Percentiles rank a stretch among this genome's conserved stretches.
phyloP scores from a whole-genome alignment of 768 basidiomycete genomes.

The Lanmaoa rubissima region DNA sequence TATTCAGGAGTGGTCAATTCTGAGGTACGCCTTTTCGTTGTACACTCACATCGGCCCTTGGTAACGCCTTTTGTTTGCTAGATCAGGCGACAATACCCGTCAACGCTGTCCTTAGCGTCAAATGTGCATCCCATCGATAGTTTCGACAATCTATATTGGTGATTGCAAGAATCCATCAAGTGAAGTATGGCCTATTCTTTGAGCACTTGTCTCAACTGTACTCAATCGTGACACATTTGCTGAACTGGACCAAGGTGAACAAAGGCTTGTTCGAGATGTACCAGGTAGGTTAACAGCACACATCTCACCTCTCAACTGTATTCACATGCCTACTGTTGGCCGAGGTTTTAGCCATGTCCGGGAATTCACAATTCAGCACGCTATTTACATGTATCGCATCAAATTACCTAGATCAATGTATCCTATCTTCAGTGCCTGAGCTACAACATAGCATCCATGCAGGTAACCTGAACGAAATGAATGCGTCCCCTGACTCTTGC shows the following conservation, averaged over 20 bases:
- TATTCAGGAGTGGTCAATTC: conserved; percentile 89
- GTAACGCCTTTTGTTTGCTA: conserved; percentile 26
- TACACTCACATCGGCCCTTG: neutral
- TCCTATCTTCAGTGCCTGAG: too few species aligned
- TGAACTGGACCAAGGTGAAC: conserved; percentile 90
- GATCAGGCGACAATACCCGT: conserved; percentile 67
- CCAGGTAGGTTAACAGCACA: conserved; percentile 46
- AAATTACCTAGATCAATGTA: too few species aligned
- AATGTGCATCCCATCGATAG: conserved; percentile 20
- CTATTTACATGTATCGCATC: too few species aligned
- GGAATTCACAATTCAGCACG: too few species aligned
- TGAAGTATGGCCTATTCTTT: conserved; percentile 88
- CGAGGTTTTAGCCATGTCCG: too few species aligned
- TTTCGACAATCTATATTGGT: conserved; percentile 71
- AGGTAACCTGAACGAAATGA: too few species aligned
- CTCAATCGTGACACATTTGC: conserved; percentile 83
- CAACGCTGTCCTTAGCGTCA: conserved; percentile 57
- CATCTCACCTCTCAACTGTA: neutral
- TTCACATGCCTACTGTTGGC: conserved; percentile 43
- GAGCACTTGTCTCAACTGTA: conserved; percentile 91
- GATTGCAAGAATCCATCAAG: conserved; percentile 72
- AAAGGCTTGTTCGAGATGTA: conserved; percentile 95
- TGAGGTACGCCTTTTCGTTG: conserved; percentile 47
- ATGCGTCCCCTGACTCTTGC: too few species aligned
- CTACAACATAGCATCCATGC: too few species aligned